Evolutionary conservation across 208 protist species (phyloP), one percentile per base, ranked within the genome.

Genomic region (Sergeia podlipaevii): DNA sequence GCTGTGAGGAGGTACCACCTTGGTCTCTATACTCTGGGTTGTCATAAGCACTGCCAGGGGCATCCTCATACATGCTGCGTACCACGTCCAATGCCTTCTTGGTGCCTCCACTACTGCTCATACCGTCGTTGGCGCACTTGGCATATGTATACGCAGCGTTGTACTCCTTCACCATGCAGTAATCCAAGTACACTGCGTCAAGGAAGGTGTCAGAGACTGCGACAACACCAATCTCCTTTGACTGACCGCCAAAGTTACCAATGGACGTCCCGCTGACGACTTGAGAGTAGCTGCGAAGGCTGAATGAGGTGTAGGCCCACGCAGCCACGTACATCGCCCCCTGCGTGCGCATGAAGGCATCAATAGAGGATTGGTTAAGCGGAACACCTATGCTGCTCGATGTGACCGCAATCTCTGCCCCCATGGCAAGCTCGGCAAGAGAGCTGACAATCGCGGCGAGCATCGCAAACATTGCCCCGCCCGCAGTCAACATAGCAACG

Each of bases 401-500:
- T 6, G 38, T 50, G 23, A 91, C 55, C 1, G 54, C 62, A 29
- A 94, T 43, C 29, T 80, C 76, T 10, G 89, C 73, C 3, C 89
- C 89, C 13, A 66, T 50, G 0, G 50, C 55, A 36, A 84, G 34
- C 60, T 87, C 44, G 10, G 68, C 39, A 30, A 83, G 33, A 43
- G 81, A 53, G 26, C 45, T 15, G n/a, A 82, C 76, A 33, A 72
- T 55, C 41, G 70, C 57, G 46, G 80, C 60, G 7, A 90, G 61
- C 33, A 83, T 45, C 28, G 41, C 38, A 44, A 89, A 91, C 64
- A 84, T 85, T 21, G 93, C 79, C 41, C 92, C 89, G 3, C 74
- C 81, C 38, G 97, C 92, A 27, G 95, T 78, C 47, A 98, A 72
- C 34, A 62, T 91, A n/a, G 85, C 78, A 1, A 97, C 56, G 30